Percentiles rank a stretch among this genome's conserved stretches.
These are phyloP conservation scores for Microbotryum silenes-acaulis DNA, from an alignment of 1,284 basidiomycete genomes.

Conservation along the genomic window DNA sequence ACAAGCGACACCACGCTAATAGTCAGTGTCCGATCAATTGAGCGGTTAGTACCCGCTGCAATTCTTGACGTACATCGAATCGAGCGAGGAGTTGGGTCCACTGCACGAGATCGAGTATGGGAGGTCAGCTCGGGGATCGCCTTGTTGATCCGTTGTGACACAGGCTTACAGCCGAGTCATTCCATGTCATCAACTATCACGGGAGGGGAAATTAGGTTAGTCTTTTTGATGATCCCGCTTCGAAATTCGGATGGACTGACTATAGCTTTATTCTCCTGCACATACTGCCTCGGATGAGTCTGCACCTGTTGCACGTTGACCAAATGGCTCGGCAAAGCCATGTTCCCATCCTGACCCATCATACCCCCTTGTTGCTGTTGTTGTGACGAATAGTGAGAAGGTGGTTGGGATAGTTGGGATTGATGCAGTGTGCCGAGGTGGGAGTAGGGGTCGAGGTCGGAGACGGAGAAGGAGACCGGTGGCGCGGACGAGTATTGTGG, in stretches of 20 bases:
- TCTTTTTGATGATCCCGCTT: no score
- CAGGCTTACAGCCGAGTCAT: slow-evolving; percentile 10
- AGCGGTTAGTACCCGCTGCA: background rate
- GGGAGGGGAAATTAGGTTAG: no score
- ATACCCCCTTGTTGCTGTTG: background rate
- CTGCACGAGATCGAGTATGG: background rate
- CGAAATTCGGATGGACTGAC: no score
- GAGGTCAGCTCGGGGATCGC: no score
- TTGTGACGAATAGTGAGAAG: no score
- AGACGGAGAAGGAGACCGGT: background rate
- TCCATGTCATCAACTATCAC: slow-evolving; percentile 18
- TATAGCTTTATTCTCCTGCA: slow-evolving; percentile 11
- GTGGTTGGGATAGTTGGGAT: background rate
- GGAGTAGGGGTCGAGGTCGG: slow-evolving; percentile 28
- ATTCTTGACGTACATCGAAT: slow-evolving; percentile 16
- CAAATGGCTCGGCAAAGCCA: no score
- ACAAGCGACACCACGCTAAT: no score
- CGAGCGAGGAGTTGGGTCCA: slow-evolving; percentile 24
- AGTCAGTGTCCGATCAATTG: no score
- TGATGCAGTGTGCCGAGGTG: slow-evolving; percentile 5
- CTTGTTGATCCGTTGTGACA: no score
- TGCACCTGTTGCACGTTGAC: slow-evolving; percentile 16
- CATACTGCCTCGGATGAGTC: slow-evolving; percentile 23
- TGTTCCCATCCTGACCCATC: no score
- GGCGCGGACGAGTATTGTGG: background rate